A percentile compares a stretch with the other conserved stretches of the same genome.
These are phyloP conservation scores for Amesomyces nigricolor DNA, from an alignment of 2,329 filamentous ascomycete genomes.

Conservation along the genomic window DNA sequence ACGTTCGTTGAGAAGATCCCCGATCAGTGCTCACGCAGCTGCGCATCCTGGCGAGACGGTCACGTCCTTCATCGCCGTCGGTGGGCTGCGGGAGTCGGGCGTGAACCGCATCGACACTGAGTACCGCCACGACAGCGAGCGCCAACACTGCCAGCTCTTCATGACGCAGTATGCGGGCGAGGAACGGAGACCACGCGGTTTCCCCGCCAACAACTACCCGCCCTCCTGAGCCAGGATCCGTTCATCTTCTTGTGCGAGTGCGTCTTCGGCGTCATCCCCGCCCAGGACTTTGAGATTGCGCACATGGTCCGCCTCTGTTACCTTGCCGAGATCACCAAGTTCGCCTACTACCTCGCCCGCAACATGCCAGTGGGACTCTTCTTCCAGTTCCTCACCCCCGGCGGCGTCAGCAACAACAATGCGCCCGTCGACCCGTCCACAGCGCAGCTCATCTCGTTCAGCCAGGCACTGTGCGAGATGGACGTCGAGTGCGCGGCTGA, in stretches of 20 bases:
- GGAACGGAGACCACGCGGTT: slow-evolving; percentile 37
- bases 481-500: slow-evolving; percentile 38
- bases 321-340: slow-evolving; percentile 83
- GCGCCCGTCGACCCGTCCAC: slow-evolving; percentile 39
- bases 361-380: slow-evolving; percentile 49
- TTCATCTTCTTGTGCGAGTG: slow-evolving; percentile 80
- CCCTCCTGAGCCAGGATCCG: slow-evolving; percentile 64
- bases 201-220: slow-evolving; percentile 42
- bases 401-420: slow-evolving; percentile 18
- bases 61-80: slow-evolving; percentile 74
- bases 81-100: slow-evolving; percentile 57
- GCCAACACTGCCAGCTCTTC: slow-evolving; percentile 73
- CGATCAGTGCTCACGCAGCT: slow-evolving; percentile 80
- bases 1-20: slow-evolving; percentile 80
- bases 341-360: slow-evolving; percentile 55
- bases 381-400: slow-evolving; percentile 37
- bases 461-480: slow-evolving; percentile 42
- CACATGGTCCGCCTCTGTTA: slow-evolving; percentile 84
- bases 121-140: slow-evolving; percentile 60
- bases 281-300: slow-evolving; percentile 65
- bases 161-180: slow-evolving; percentile 49
- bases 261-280: slow-evolving; percentile 62
- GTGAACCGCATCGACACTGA: slow-evolving; percentile 60
- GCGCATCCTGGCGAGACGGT: slow-evolving; percentile 81
- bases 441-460: slow-evolving; percentile 52